Evolutionary conservation across 2,329 filamentous ascomycete genomes (phyloP), one percentile per base, ranked within the genome.

Genomic region (Aspergillus pseudoviridinutans): DNA sequence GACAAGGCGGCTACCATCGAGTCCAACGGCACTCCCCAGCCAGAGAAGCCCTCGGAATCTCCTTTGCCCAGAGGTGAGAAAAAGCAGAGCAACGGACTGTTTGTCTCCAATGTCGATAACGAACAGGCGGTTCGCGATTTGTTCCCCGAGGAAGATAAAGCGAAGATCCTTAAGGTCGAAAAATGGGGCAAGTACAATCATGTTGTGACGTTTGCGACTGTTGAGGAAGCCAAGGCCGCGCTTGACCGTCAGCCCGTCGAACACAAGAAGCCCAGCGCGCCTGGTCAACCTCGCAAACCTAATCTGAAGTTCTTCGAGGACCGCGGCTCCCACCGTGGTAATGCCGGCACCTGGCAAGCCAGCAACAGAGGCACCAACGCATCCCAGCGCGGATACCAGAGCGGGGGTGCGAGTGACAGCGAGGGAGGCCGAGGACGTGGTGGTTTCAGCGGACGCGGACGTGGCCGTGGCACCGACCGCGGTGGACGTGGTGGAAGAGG

Each of bases 291-390:
- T 61, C 88, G 87, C 61, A 90, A 89, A 76, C 90, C 91, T 14
- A 84, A 91, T 56, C 87, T 96, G 59, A 92, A 92, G 79, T 84
- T 92, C 68, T 96, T 92, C 78, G 85, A 90, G 69, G 87, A 89
- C 50, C 86, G 84, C 64, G 83, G 84, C 66, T 80, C 71, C 64
- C 75, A 71, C 71, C 79, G 73, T 61, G 81, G 82, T 51, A 76
- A 73, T 58, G 82, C 82, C 28, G 83, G 83, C 28, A 81, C 76
- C 50, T 87, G 83, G 84, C 79, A 82, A 64, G 68, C 69, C 50
- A 78, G 76, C 68, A 83, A 72, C 65, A 85, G 89, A 50, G 86
- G 86, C 53, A 86, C 86, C 38, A 87, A 80, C 54, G 85, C 86
- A 51, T 78, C 81, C 62, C 83, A 84, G 57, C 89, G 88, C 65